A percentile compares a stretch with the other conserved stretches of the same genome.
phyloP scores from a whole-genome alignment of 1,284 basidiomycete genomes.

The Termitomyces sp. region DNA sequence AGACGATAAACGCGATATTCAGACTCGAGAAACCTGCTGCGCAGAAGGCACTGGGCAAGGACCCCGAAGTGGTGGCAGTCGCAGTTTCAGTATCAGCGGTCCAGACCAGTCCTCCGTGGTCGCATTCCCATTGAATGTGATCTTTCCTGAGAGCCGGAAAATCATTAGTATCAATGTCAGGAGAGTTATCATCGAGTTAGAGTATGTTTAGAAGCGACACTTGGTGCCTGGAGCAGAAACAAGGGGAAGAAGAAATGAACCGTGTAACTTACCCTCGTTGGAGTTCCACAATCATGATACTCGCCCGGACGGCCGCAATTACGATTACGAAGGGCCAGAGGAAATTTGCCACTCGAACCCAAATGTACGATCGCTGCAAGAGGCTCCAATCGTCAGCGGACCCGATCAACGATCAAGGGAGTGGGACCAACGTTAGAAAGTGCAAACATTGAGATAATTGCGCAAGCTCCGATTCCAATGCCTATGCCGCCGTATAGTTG shows the following conservation, averaged over 20 bases:
- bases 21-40: conserved; percentile 58
- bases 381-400: conserved; percentile 18
- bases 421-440: conserved; percentile 57
- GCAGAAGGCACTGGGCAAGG: conserved; percentile 61
- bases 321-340: conserved; percentile 72
- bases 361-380: conserved; percentile 65
- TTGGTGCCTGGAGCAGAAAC: conserved; percentile 5
- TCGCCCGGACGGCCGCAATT: conserved; percentile 60
- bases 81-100: conserved; percentile 39
- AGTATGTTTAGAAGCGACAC: conserved; percentile 19
- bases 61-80: conserved; percentile 36
- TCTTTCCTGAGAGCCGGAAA: conserved; percentile 43
- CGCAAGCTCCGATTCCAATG: conserved; percentile 51
- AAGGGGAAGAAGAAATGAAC: conserved; percentile 12
- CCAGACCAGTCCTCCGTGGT: conserved; percentile 69
- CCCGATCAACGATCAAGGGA: conserved; percentile 15
- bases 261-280: conserved; percentile 52
- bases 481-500: conserved; percentile 74
- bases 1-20: conserved; percentile 64
- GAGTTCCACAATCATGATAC: conserved; percentile 71
- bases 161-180: conserved; percentile 17
- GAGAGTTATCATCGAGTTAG: conserved; percentile 13
- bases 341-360: conserved; percentile 64
- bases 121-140: conserved; percentile 74
- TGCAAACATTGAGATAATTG: conserved; percentile 57